Base-by-base conservation (phyloP, 129 eudicot genomes). In the Flaveria brownii region DNA sequence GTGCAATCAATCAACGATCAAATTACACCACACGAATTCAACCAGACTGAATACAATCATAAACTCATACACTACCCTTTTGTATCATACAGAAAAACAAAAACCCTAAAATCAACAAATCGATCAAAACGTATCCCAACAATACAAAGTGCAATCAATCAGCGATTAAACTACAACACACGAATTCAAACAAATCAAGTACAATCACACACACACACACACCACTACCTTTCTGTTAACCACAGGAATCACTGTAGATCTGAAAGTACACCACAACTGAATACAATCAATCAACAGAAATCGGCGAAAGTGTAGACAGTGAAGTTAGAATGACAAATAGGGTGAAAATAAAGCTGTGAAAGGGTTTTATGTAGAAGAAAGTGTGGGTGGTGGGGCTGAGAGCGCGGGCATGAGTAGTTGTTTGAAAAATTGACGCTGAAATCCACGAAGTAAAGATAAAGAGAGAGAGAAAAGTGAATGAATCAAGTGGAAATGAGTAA, bases 381-480 rank as follows among this genome's bases (percentile, higher is more conserved):
- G 68, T 62, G 70, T 18, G 33, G 79, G 84, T 80, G 80, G 79
- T 75, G 84, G 83, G 84, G 84, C 33, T 74, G 45, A 45, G 80
- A 80, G 84, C 84, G 84, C 84, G 84, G 79, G 84, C 70, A 67
- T 80, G 80, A 74, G 73, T 70, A 59, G 22, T 64, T 65, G 80
- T 80, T 80, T 80, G 84, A 80, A 80, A 62, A 66, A 56, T 59
- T 67, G 84, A 80, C 84, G 80, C 84, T 80, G 84, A 80, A 80
- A 74, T 56, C 84, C 84, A 80, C 79, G 84, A 74, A 62, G 36
- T 6, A 62, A 42, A 62, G 39, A 60, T n/a, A 26, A 7, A 61
- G 22, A 20, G 68, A 62, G 68, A 61, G 68, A 61, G 65, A 61
- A 30, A 42, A 36, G 22, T 43, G 15, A 36, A 36, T 5, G 41